These are phyloP conservation scores for Phytophthora palmivora DNA, from an alignment of 352 stramenopile species.

Conservation along the genomic window DNA sequence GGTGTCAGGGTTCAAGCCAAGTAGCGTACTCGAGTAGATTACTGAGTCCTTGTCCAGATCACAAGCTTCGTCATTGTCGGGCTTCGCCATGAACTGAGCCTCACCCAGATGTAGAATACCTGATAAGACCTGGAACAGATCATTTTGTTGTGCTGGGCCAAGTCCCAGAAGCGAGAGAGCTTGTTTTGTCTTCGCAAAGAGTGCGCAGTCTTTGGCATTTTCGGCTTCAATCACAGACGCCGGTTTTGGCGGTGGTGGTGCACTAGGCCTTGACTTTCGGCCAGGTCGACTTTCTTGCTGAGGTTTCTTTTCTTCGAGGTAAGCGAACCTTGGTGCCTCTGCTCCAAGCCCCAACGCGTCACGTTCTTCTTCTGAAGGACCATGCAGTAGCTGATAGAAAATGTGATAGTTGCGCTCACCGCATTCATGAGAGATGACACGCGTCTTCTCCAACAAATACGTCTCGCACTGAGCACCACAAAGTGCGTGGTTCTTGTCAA, in stretches of 20 bases:
- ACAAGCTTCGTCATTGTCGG: conserved; percentile 68
- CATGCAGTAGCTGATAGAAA: conserved; percentile 93
- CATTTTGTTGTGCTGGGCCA: conserved; percentile 50
- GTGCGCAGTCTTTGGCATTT: conserved; percentile 46
- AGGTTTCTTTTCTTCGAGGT: conserved; percentile 52
- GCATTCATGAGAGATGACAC: conserved; percentile 91
- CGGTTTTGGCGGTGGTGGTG: conserved; percentile 13
- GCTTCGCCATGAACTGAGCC: conserved; percentile 51
- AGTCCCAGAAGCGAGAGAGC: conserved; percentile 73
- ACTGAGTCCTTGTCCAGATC: conserved; percentile 46
- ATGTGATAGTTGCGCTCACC: conserved; percentile 97
- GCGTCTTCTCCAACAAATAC: conserved; percentile 97
- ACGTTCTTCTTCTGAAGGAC: conserved; percentile 49
- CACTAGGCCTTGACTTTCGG: conserved; percentile 19
- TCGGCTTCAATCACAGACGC: conserved; percentile 44
- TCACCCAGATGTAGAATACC: conserved; percentile 88
- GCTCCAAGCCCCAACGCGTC: conserved; percentile 50
- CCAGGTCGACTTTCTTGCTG: conserved; percentile 31
- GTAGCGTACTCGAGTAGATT: conserved; percentile 49
- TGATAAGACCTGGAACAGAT: conserved; percentile 70
- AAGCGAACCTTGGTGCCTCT: conserved; percentile 46
- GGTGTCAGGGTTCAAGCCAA: conserved; percentile 53
- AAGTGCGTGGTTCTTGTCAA: conserved; percentile 80
- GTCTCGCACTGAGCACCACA: conserved; percentile 93
- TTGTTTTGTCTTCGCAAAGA: conserved; percentile 72